Evolutionary conservation across 75 land plant genomes (phyloP), one percentile per base, ranked within the genome.

Genomic region (Ceratopteris richardii): DNA sequence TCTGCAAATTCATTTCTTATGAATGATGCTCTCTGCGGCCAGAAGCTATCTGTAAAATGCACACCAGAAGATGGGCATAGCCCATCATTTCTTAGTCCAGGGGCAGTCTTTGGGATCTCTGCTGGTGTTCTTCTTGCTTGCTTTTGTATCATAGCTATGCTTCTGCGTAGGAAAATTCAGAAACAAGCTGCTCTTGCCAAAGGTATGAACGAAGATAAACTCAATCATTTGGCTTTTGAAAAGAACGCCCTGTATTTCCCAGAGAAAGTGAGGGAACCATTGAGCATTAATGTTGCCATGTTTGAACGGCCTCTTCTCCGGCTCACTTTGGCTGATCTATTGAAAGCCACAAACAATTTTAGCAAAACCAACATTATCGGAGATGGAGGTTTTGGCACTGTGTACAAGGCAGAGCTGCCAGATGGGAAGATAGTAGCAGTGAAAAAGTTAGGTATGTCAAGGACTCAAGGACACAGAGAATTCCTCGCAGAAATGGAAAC

Each of bases 401-500:
- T 82, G 42, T 95, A 90, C 75, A 86, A 78, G 57, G 99, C 82
- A 13, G 44, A 51, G 0, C 80, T 95, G 19, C 51, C 79, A 1
- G 71, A 64, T 37, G 74, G 74, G 11, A 59, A 56, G 43, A 67
- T 64, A 9, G 71, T 77, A 1, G 86, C 86, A 3, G 69, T 83
- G 20, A 83, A 83, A 54, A 76, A 75, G 62, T 80, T 83, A 0
- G 65, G 64, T 21, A 77, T 43, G 33, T 54, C 54, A 23, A 23
- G 56, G 33, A 56, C 51, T n/a, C 74, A 78, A 27, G 84, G 88
- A 14, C 56, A 70, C 26, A 62, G 85, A 1, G 82, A 85, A 56
- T 85, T 85, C 53, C 60, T 78, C 4, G 82, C 85, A 26, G 88
- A 85, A 57, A 78, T 85, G 85, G 82, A 82, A 48, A 85, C 88